Evolutionary conservation across 495 filamentous ascomycete species (phyloP).

Genomic region (Antarctomyces pellizariae): DNA sequence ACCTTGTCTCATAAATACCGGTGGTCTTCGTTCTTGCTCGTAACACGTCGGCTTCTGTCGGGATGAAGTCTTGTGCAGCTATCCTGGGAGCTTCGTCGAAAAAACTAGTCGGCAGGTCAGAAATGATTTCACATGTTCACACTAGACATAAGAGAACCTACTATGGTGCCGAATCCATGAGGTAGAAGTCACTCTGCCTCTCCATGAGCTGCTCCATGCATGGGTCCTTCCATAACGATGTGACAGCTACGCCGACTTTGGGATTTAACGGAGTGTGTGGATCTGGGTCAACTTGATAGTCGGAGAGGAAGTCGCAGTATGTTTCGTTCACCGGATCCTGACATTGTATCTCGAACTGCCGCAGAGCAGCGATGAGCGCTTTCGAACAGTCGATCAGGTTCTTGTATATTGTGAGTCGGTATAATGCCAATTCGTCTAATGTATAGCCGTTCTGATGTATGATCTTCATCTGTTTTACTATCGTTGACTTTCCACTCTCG

Average conservation of each 20-base stretch:
- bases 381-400: constrained; percentile 94
- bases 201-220: constrained; percentile 70
- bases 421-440: constrained; percentile 70
- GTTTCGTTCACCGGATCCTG: constrained; percentile 42
- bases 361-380: constrained; percentile 68
- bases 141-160: constrained; percentile 22
- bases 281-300: constrained; percentile 77
- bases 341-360: constrained; percentile 65
- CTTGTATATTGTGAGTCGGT: constrained; percentile 91
- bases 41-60: constrained; percentile 78
- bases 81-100: constrained; percentile 85
- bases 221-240: constrained; percentile 73
- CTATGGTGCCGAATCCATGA: constrained; percentile 99
- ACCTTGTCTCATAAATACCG: constrained; percentile 94
- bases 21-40: constrained; percentile 97
- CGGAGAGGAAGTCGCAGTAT: constrained; percentile 54
- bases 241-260: constrained; percentile 60
- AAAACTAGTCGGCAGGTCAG: constrained; percentile 36
- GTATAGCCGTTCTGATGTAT: constrained; percentile 96
- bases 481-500: constrained; percentile 96
- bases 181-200: constrained; percentile 89
- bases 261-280: constrained; percentile 59
- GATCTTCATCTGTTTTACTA: constrained; percentile 99
- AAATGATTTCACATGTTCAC: constrained; percentile 1
- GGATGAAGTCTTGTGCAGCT: constrained; percentile 63